Percentiles rank a stretch among this genome's conserved stretches.
These are phyloP conservation scores for Cyclotella baltica DNA, from an alignment of 108 stramenopile species.

Conservation along the genomic window DNA sequence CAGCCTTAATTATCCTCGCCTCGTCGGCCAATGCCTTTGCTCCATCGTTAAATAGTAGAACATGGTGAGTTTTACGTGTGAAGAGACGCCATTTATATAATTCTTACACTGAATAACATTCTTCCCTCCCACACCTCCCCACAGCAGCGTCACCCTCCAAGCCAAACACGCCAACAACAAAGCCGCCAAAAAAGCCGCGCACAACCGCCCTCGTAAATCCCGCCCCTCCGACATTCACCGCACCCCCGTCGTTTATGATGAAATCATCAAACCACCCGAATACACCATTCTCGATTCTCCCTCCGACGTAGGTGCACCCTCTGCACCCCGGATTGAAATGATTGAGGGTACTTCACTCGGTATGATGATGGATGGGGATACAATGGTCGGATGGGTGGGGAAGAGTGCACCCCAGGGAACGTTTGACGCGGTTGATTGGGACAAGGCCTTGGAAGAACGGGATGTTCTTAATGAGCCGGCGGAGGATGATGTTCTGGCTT, in stretches of 20 bases:
- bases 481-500: background rate
- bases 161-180: constrained; percentile 90
- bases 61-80: constrained; percentile 26
- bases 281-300: constrained; percentile 67
- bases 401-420: background rate
- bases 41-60: constrained; percentile 35
- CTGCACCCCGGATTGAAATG: background rate
- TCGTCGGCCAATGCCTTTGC: constrained; percentile 45
- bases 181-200: constrained; percentile 81
- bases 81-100: background rate
- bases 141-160: constrained; percentile 41
- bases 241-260: constrained; percentile 70
- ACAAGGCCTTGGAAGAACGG: background rate
- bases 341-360: background rate
- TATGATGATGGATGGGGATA: background rate
- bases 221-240: constrained; percentile 86
- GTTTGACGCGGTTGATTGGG: background rate
- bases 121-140: background rate
- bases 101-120: background rate
- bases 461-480: background rate
- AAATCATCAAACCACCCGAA: constrained; percentile 74
- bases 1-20: constrained; percentile 21
- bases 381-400: background rate
- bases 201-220: constrained; percentile 84
- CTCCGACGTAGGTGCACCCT: background rate